Evolutionary conservation across 2,329 filamentous ascomycete genomes (phyloP), one percentile per base, ranked within the genome.

Genomic region (Aspergillus flavus): DNA sequence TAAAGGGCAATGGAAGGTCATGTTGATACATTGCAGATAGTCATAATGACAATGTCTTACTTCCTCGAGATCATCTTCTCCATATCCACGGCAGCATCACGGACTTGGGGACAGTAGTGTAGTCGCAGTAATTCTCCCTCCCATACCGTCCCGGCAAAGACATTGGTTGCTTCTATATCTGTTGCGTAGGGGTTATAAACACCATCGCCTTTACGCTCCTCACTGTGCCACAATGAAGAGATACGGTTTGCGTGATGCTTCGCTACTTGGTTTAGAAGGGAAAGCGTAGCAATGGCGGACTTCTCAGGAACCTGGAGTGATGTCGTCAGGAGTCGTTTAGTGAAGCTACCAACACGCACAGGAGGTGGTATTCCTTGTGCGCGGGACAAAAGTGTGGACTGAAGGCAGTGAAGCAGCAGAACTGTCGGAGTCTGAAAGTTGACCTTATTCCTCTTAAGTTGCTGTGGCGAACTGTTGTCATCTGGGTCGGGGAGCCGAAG

Each of bases 391-490:
- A 99, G 87, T 36, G 94, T 87, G 2, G 91, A 90, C 6, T 92
- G 91, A 6, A 99, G 84, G 58, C 92, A 95, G 67, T 94, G 91
- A 65, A 98, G 86, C 59, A 99, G 87, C 30, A 99, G 89, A 21
- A 97, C 93, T 2, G 94, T 95, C 0, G 94, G 97, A 0, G 95
- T 99, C 73, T 96, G 91, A 61, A 97, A 89, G 80, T 99, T 98
- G 81, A 99, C 88, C 77, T 91, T 95, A 75, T 88, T 89, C 72
- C 82, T 83, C 32, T 82, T 76, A 6, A 32, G 34, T 23, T 70
- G 65, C 56, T 79, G 56, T 76, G 73, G 59, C 80, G 71, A 63
- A 76, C 69, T 78, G n/a, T 77, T 75, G 43, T 78, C 73, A 71
- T 88, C 82, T 3, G 90, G 88, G 73, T 94, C 87, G 0, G 86